Percentiles rank a stretch among this genome's conserved stretches.
phyloP scores from a whole-genome alignment of 129 eudicot species.

The Arctium minus region DNA sequence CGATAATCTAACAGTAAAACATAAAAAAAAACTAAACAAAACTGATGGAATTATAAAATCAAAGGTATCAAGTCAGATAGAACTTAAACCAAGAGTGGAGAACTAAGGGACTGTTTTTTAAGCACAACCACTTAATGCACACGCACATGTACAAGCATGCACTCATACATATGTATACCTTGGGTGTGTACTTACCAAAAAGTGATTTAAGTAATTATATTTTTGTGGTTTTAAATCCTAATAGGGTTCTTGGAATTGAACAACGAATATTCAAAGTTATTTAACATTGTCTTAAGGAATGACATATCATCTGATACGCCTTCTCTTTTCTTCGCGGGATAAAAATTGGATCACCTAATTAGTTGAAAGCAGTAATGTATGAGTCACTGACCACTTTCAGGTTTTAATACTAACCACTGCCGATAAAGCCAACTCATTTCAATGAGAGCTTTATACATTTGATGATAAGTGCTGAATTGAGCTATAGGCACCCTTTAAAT shows the following conservation, averaged over 20 bases:
- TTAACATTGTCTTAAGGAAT: background rate
- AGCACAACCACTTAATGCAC: conserved; percentile 2
- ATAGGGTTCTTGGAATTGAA: conserved; percentile 1
- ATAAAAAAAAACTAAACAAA: background rate
- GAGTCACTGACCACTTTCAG: background rate
- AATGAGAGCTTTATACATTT: background rate
- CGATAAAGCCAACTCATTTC: background rate
- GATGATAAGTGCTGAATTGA: background rate
- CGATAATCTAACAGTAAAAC: conserved; percentile 3
- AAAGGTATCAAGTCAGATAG: background rate
- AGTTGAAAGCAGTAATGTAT: background rate
- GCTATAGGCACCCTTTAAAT: background rate
- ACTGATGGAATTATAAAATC: conserved; percentile 6
- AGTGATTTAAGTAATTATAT: background rate
- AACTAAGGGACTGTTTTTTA: background rate
- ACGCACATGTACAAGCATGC: conserved; percentile 4
- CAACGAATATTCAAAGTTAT: background rate
- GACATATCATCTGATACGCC: background rate
- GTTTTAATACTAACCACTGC: background rate
- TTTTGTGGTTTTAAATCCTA: conserved; percentile 6
- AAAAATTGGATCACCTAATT: background rate
- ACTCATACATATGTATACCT: background rate
- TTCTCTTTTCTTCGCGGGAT: background rate
- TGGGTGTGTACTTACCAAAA: background rate
- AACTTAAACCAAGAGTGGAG: background rate